These are phyloP conservation scores for Macrophomina phaseolina DNA, from an alignment of 2,329 filamentous ascomycete species.

Conservation along the genomic window DNA sequence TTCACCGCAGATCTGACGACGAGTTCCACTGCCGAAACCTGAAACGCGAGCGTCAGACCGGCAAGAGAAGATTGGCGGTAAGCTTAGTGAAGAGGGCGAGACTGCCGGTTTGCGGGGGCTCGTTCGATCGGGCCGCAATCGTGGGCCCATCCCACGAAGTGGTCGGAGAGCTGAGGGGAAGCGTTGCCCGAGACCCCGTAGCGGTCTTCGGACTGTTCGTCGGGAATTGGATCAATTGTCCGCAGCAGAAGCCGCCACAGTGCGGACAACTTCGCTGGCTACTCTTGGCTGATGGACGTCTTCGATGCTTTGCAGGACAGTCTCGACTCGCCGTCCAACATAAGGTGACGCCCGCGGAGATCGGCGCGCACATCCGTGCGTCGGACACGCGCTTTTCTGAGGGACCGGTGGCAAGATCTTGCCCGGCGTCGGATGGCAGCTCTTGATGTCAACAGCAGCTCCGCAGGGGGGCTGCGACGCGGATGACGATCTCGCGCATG, in stretches of 20 bases:
- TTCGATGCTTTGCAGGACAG: neutral
- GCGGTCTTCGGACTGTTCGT: neutral
- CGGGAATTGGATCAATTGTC: neutral
- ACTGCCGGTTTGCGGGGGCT: slow-evolving; percentile 7
- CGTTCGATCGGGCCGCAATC: slow-evolving; percentile 21
- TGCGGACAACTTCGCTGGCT: no score
- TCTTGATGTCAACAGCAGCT: neutral
- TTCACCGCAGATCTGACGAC: slow-evolving; percentile 6
- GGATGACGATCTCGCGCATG: neutral
- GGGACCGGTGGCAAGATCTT: neutral
- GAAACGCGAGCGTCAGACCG: neutral
- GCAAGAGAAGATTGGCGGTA: slow-evolving; percentile 4
- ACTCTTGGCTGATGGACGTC: no score
- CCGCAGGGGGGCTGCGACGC: neutral
- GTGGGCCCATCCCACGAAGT: neutral
- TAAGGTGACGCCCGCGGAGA: slow-evolving; percentile 4
- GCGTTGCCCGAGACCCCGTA: neutral
- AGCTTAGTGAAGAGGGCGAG: neutral
- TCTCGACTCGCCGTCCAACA: neutral
- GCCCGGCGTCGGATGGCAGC: neutral
- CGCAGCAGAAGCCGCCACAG: no score
- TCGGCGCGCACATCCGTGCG: slow-evolving; percentile 10
- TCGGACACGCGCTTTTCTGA: neutral
- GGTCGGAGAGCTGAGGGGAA: neutral
- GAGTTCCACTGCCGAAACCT: neutral